A percentile compares a stretch with the other conserved stretches of the same genome.
Evolutionary conservation across 2,329 filamentous ascomycete species (phyloP).

Genomic region (Emmonsiellopsis sp.): DNA sequence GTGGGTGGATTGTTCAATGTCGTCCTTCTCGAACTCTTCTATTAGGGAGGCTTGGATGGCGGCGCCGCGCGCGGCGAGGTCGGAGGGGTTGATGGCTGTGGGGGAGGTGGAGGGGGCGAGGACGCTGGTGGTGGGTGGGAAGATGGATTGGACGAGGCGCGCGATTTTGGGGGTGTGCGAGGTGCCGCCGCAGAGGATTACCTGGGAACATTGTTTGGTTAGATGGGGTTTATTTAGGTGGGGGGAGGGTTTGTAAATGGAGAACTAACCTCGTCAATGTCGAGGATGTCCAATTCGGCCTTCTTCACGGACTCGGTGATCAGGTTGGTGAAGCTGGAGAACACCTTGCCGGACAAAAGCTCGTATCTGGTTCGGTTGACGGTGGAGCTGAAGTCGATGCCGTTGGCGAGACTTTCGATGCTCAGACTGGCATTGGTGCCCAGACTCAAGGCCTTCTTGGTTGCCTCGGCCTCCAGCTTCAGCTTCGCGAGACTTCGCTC

Average conservation of each 20-base stretch:
- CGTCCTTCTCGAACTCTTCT: constrained; percentile 84
- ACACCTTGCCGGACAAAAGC: constrained; percentile 74
- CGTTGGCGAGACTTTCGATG: constrained; percentile 81
- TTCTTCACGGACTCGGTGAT: constrained; percentile 82
- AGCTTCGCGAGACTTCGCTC: constrained; percentile 80
- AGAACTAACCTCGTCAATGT: constrained; percentile 65
- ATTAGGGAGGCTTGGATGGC: constrained; percentile 92
- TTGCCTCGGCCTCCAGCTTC: constrained; percentile 78
- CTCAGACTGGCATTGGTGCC: constrained; percentile 84
- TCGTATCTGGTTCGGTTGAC: constrained; percentile 93
- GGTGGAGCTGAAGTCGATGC: constrained; percentile 81
- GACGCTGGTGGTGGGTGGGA: constrained; percentile 69
- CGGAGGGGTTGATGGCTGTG: constrained; percentile 82
- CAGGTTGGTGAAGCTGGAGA: constrained; percentile 77
- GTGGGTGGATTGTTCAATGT: constrained; percentile 94
- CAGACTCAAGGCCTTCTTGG: constrained; percentile 85
- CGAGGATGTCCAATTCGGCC: constrained; percentile 81
- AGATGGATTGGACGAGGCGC: constrained; percentile 65
- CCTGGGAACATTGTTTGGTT: constrained; percentile 28
- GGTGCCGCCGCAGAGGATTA: constrained; percentile 84
- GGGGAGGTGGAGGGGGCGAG: constrained; percentile 72
- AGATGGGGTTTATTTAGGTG: background rate
- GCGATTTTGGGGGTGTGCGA: constrained; percentile 93
- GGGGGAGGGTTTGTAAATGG: background rate
- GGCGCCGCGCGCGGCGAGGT: constrained; percentile 78